Conservation (phyloP, 23 red algal species). For the Cyanidium caldarium region DNA sequence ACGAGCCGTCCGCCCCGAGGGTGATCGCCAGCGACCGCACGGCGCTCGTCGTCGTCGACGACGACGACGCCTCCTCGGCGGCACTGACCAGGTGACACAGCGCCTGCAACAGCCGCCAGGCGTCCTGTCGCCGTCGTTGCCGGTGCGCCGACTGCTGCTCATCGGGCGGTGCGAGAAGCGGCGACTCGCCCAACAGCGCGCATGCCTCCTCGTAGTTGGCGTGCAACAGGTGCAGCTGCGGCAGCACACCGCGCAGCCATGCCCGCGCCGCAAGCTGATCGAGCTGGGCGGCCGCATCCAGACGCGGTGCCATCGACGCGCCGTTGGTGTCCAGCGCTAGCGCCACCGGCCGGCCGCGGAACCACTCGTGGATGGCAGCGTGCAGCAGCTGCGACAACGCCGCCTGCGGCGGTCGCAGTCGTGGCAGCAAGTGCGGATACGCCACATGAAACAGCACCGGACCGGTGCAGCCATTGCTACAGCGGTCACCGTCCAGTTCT, state of each 20-base stretch:
- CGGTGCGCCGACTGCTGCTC: no score
- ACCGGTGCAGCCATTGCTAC: no score
- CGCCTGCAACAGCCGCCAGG: no score
- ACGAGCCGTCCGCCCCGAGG: no score
- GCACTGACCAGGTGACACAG: no score
- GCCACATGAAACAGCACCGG: background rate
- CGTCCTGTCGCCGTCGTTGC: no score
- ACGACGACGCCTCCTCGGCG: no score
- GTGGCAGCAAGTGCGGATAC: conserved; percentile 2
- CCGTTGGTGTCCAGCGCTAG: background rate
- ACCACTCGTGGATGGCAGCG: background rate
- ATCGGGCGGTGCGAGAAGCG: background rate
- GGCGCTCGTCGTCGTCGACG: no score
- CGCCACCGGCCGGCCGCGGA: background rate
- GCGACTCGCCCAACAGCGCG: background rate
- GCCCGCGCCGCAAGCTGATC: no score
- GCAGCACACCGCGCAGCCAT: no score
- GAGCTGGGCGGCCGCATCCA: no score
- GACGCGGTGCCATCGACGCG: background rate
- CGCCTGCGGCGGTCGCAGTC: background rate
- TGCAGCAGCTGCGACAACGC: background rate
- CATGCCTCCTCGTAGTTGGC: conserved; percentile 1
- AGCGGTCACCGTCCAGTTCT: background rate
- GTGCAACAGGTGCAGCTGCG: background rate
- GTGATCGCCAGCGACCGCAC: no score